Evolutionary conservation across 345 rosid species (phyloP).

Genomic region (Excoecaria cochinchinensis): DNA sequence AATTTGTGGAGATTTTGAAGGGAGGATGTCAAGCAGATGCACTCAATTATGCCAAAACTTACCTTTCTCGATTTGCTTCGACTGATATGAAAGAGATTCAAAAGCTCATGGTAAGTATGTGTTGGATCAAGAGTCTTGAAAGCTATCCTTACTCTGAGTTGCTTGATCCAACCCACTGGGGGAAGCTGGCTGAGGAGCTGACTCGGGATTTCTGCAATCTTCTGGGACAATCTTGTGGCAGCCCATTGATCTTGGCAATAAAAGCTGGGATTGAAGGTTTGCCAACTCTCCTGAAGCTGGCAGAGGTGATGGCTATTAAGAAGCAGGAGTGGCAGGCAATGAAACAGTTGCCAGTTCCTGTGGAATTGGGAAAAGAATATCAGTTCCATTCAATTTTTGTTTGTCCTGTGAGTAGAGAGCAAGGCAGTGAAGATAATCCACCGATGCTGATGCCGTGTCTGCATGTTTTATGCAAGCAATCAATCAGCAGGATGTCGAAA

Average conservation of each 20-base stretch:
- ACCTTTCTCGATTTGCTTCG: conserved; percentile 46
- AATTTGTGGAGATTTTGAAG: conserved; percentile 61
- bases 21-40: conserved; percentile 51
- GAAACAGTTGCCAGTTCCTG: conserved; percentile 61
- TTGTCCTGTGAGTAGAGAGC: conserved; percentile 73
- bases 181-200: conserved; percentile 46
- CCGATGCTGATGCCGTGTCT: conserved; percentile 67
- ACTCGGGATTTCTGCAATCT: conserved; percentile 49
- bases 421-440: conserved; percentile 66
- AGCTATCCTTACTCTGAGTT: conserved; percentile 53
- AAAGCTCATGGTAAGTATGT: conserved; percentile 50
- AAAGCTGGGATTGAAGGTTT: conserved; percentile 68
- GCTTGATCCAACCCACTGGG: conserved; percentile 47
- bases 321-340: conserved; percentile 62
- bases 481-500: conserved; percentile 64
- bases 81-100: conserved; percentile 42
- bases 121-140: conserved; percentile 56
- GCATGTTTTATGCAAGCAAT: conserved; percentile 75
- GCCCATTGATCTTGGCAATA: conserved; percentile 50
- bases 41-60: conserved; percentile 52
- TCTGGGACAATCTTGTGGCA: conserved; percentile 45
- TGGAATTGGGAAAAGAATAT: conserved; percentile 57
- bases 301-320: conserved; percentile 63
- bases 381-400: conserved; percentile 76
- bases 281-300: conserved; percentile 69